Conservation (phyloP, 179 eudicot species). For the Patellifolia procumbens region DNA sequence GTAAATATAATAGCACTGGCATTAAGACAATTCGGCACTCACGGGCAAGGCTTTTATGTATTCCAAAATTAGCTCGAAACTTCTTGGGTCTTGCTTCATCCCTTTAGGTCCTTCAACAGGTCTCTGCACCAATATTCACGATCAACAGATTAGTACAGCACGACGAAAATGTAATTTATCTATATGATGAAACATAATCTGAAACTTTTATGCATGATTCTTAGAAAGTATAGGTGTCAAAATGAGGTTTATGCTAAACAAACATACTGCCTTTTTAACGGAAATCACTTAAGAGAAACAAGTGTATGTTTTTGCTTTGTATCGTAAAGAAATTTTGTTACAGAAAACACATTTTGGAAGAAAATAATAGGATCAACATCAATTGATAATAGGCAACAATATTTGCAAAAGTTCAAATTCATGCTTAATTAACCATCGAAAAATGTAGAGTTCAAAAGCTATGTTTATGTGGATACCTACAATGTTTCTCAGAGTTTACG, state of each 20-base stretch:
- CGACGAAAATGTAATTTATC: background rate
- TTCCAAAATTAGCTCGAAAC: constrained; percentile 78
- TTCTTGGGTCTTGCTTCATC: constrained; percentile 73
- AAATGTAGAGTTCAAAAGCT: background rate
- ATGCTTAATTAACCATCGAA: background rate
- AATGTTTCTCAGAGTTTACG: background rate
- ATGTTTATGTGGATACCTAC: background rate
- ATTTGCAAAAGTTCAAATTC: background rate
- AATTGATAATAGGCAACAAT: background rate
- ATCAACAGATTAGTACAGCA: constrained; percentile 2
- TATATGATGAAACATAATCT: background rate
- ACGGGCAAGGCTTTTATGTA: constrained; percentile 95
- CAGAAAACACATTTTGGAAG: background rate
- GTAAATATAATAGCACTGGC: background rate
- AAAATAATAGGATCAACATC: too few relatives aligned
- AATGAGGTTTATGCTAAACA: background rate
- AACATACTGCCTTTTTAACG: background rate
- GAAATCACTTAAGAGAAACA: too few relatives aligned
- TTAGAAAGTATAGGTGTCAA: background rate
- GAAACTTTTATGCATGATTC: background rate
- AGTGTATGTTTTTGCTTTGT: too few relatives aligned
- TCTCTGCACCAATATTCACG: constrained; percentile 50
- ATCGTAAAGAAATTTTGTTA: too few relatives aligned
- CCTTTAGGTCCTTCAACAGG: constrained; percentile 67
- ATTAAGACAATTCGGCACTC: constrained; percentile 31